Percentiles rank a stretch among this genome's conserved stretches.
These are phyloP conservation scores for Penicillium thymicola DNA, from an alignment of 2,329 filamentous ascomycete species.

Conservation along the genomic window DNA sequence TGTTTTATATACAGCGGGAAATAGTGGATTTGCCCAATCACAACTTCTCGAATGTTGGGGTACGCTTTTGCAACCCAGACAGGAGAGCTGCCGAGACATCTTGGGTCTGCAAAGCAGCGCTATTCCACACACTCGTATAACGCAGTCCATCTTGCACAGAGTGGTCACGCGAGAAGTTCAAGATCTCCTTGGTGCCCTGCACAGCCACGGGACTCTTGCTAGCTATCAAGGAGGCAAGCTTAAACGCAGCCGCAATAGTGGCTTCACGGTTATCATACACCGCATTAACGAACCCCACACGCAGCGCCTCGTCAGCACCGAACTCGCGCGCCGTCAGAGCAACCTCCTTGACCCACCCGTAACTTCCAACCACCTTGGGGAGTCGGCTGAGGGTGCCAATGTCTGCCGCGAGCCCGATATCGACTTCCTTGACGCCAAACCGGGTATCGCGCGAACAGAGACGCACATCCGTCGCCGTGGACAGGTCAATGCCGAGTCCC, in stretches of 20 bases:
- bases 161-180: constrained; percentile 79
- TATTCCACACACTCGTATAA: constrained; percentile 88
- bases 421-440: constrained; percentile 49
- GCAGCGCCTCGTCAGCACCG: constrained; percentile 43
- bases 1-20: not conserved
- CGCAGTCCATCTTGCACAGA: constrained; percentile 71
- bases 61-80: constrained; percentile 74
- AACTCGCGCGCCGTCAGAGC: constrained; percentile 45
- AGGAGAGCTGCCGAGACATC: constrained; percentile 73
- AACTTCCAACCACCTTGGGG: constrained; percentile 46
- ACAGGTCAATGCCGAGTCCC: constrained; percentile 70
- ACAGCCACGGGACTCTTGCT: constrained; percentile 84
- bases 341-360: constrained; percentile 50
- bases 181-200: constrained; percentile 79
- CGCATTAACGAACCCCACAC: constrained; percentile 44
- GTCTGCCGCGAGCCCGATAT: constrained; percentile 50
- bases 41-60: constrained; percentile 80
- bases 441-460: constrained; percentile 36
- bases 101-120: constrained; percentile 72
- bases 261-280: constrained; percentile 54
- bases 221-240: constrained; percentile 64
- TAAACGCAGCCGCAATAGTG: constrained; percentile 60
- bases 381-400: constrained; percentile 47
- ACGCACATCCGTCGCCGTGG: constrained; percentile 44
- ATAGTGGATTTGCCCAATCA: constrained; percentile 36